Percentiles rank a stretch among this genome's conserved stretches.
These are phyloP conservation scores for Brassica hybrid DNA, from an alignment of 441 rosid genomes.

Conservation along the genomic window DNA sequence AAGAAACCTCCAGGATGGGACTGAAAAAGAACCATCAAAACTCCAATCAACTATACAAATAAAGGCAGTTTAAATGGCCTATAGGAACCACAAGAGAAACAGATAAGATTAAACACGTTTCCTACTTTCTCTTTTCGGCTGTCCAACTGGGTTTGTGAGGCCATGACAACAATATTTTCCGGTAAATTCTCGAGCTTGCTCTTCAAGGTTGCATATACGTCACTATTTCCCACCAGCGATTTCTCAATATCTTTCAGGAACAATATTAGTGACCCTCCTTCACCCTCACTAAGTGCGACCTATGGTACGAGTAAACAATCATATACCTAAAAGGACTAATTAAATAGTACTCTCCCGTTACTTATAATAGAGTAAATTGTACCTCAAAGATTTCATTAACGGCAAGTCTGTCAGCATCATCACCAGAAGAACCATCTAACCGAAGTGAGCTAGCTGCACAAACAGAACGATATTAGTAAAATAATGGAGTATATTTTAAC, in stretches of 20 bases:
- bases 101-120: constrained; percentile 10
- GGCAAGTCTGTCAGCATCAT: constrained; percentile 83
- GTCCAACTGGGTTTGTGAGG: constrained; percentile 90
- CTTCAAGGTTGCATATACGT: constrained; percentile 65
- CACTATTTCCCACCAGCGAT: constrained; percentile 78
- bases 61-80: too few relatives aligned
- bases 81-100: background rate
- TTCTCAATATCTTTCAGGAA: constrained; percentile 94
- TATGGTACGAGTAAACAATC: constrained; percentile 42
- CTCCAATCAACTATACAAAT: constrained; percentile 14
- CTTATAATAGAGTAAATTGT: constrained; percentile 25
- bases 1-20: constrained; percentile 95
- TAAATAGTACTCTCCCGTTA: constrained; percentile 11
- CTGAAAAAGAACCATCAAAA: constrained; percentile 50
- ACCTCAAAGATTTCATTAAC: constrained; percentile 93
- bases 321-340: constrained; percentile 12
- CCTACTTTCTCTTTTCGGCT: constrained; percentile 93
- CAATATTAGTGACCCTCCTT: constrained; percentile 70
- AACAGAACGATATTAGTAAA: constrained; percentile 10
- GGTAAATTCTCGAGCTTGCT: constrained; percentile 85
- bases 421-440: constrained; percentile 80
- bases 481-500: background rate
- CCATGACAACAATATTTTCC: constrained; percentile 74
- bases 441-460: constrained; percentile 85
- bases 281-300: constrained; percentile 81